Percentiles rank a stretch among this genome's conserved stretches.
These are phyloP conservation scores for Nymphaea colorata DNA, from an alignment of 164 flowering plant genomes.

Conservation along the genomic window DNA sequence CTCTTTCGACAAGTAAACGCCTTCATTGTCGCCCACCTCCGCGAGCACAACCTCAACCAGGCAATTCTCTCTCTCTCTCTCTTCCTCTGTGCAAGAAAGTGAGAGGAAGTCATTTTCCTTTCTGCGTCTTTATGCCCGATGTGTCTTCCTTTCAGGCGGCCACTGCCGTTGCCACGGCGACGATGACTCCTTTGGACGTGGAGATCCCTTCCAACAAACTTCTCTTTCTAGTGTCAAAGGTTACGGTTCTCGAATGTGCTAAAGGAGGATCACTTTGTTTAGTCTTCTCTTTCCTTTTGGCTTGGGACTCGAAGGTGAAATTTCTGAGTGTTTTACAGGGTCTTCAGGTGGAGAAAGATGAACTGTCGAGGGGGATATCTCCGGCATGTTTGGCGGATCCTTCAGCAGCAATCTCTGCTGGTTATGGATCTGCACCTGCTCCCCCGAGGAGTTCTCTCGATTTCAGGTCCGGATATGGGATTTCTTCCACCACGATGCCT, in stretches of 20 bases:
- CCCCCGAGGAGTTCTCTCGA: slow-evolving; percentile 41
- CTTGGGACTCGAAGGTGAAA: not conserved
- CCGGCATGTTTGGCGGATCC: slow-evolving; percentile 34
- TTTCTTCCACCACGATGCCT: no score
- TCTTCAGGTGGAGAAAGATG: slow-evolving; percentile 82
- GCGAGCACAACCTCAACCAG: slow-evolving; percentile 67
- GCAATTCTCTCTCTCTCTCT: slow-evolving; percentile 10
- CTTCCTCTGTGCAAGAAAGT: not conserved
- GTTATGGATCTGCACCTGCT: slow-evolving; percentile 48
- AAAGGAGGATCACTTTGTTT: not conserved
- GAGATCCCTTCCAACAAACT: slow-evolving; percentile 63
- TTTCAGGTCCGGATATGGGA: slow-evolving; percentile 35
- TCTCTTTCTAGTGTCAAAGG: slow-evolving; percentile 75
- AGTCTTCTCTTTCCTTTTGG: not conserved
- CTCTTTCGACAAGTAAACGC: slow-evolving; percentile 52
- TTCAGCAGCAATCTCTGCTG: slow-evolving; percentile 24
- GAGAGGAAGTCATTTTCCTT: no score
- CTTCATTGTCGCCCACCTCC: slow-evolving; percentile 76
- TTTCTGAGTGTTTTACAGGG: slow-evolving; percentile 37
- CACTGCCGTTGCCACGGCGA: slow-evolving; percentile 69
- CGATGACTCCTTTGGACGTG: slow-evolving; percentile 71
- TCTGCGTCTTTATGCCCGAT: not conserved
- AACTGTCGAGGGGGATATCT: slow-evolving; percentile 31
- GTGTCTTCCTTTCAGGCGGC: slow-evolving; percentile 42
- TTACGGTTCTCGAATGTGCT: slow-evolving; percentile 3